Base-by-base conservation (phyloP, 2,329 filamentous ascomycete species). In the Escovopsis sp. region DNA sequence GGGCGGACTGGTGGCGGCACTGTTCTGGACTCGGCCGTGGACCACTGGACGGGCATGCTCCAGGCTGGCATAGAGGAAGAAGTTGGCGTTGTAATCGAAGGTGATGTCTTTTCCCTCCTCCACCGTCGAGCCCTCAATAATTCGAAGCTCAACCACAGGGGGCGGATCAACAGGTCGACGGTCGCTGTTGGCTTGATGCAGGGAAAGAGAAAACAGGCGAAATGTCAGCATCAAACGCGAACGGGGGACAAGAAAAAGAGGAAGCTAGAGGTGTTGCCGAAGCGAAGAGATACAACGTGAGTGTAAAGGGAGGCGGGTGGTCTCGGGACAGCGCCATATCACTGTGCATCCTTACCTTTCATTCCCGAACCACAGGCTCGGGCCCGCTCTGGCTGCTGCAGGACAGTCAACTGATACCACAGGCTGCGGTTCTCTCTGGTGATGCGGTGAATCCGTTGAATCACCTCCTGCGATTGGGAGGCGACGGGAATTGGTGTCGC, bases 301-400 rank as follows among this genome's bases (percentile, higher is more conserved):
- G n/a, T n/a, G n/a, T n/a, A n/a, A n/a, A 13, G 28, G 11, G 15
- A 19, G 16, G 9, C 9, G 19, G 19, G 5, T 21, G 19, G 19
- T 21, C 19, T 9, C 5, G 19, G 19, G 19, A 21, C 14, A 8
- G 30, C 9, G 15, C 4, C 21, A 14, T 27, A 14, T 28, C 5
- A 2, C 19, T 5, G 19, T 21, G 29, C 28, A 25, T 28, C 48
- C 79, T 60, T 68, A 93, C 85, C 93, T 63, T 96, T 96, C 36
- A 85, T 85, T 40, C 90, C 90, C 37, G 86, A 87, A 50, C 90
- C 90, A 57, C 90, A 98, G 37, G 90, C 90, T 65, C 90, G 74
- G 34, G 90, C 88, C 50, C 87, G 82, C 61, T 93, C 81, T 15
- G 90, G 90, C 56, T 96, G 85, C 60, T 98, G 90, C 48, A 94